Percentiles rank a stretch among this genome's conserved stretches.
phyloP scores from a whole-genome alignment of 2,329 filamentous ascomycete species.

The Ceratocystis cubensis region DNA sequence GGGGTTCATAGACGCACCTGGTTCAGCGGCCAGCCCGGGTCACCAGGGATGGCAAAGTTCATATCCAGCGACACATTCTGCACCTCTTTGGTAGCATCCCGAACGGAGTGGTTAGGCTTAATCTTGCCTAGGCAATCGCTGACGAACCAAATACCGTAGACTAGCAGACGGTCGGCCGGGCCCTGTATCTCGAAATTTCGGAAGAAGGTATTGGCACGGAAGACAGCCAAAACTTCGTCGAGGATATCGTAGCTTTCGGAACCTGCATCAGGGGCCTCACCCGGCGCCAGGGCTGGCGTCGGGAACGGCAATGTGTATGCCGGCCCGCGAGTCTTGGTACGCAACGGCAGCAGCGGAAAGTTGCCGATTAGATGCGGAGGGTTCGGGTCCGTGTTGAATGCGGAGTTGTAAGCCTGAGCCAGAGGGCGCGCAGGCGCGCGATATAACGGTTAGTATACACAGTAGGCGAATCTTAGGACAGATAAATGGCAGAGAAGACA shows the following conservation, averaged over 20 bases:
- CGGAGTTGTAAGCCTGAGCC: conserved; percentile 82
- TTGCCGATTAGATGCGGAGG: conserved; percentile 58
- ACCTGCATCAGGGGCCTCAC: conserved; percentile 64
- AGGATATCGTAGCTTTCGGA: conserved; percentile 91
- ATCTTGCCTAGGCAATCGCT: conserved; percentile 85
- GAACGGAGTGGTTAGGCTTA: conserved; percentile 54
- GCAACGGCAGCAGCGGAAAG: conserved; percentile 86
- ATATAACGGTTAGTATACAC: too few relatives aligned
- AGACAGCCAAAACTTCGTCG: conserved; percentile 83
- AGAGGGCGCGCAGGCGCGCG: not conserved
- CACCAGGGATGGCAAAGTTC: conserved; percentile 88
- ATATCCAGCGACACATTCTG: conserved; percentile 82
- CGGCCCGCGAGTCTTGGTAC: conserved; percentile 89
- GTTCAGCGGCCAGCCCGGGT: conserved; percentile 85
- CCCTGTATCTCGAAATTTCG: conserved; percentile 99
- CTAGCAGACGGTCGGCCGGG: conserved; percentile 80
- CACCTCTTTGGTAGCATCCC: conserved; percentile 57
- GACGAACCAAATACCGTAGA: conserved; percentile 93
- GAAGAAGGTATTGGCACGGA: conserved; percentile 97
- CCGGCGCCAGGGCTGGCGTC: conserved; percentile 43
- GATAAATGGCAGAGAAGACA: not conserved
- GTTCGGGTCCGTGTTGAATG: conserved; percentile 77
- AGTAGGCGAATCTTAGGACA: not conserved
- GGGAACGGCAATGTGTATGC: conserved; percentile 67
- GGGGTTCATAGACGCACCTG: conserved; percentile 42